Conservation (phyloP, 1,284 basidiomycete species). For the Sparassis latifolia region DNA sequence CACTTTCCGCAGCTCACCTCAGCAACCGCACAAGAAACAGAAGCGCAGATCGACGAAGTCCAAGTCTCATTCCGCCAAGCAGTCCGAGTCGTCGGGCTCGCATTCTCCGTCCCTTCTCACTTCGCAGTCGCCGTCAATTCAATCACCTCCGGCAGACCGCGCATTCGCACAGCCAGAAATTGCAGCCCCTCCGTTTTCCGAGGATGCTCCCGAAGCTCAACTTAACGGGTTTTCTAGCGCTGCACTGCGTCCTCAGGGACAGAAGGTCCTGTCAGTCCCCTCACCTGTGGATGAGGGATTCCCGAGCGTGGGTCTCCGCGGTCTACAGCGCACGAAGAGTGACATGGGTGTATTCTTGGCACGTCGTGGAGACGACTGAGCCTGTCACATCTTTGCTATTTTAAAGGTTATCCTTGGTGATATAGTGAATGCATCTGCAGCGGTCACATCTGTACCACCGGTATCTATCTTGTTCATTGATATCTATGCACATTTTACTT, state of each 20-base stretch:
- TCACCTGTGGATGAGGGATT: constrained; percentile 16
- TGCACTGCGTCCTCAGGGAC: constrained; percentile 1
- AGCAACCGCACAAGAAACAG: constrained; percentile 8
- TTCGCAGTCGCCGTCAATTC: constrained; percentile 11
- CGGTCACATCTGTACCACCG: no score
- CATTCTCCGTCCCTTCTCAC: constrained; percentile 23
- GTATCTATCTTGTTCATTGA: no score
- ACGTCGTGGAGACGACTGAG: constrained; percentile 21
- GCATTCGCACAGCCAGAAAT: constrained; percentile 1
- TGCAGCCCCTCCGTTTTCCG: not conserved
- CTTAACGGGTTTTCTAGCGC: constrained; percentile 6
- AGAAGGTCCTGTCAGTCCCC: constrained; percentile 1
- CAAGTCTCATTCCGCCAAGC: constrained; percentile 21
- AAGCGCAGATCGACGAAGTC: constrained; percentile 12
- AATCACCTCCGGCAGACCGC: constrained; percentile 3
- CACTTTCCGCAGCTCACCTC: constrained; percentile 3
- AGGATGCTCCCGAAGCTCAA: constrained; percentile 18
- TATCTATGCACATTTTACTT: no score
- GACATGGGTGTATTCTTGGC: constrained; percentile 29
- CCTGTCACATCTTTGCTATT: not conserved
- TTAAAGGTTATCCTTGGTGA: not conserved
- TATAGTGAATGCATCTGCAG: no score
- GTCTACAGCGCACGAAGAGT: constrained; percentile 22
- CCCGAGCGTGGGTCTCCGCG: constrained; percentile 24
- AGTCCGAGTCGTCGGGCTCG: constrained; percentile 17